Base-by-base conservation (phyloP, 768 basidiomycete genomes). In the Boletus rex-veris region DNA sequence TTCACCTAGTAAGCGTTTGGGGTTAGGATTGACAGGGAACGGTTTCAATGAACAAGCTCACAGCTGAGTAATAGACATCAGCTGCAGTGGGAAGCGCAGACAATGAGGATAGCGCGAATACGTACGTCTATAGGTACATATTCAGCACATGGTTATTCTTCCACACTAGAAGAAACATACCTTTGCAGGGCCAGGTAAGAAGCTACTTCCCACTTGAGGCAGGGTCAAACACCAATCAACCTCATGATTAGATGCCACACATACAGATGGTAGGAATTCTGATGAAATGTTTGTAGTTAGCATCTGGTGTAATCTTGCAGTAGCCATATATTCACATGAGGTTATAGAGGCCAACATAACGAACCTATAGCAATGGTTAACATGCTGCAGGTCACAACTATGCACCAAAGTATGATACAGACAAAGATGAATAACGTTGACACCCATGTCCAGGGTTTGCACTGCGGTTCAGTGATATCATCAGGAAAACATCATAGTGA, bases 361-460 rank as follows among this genome's bases (percentile, higher is more conserved):
- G 58, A 38, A 58, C 43, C 52, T 59, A 15, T 15, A 36, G 41
- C 14, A 26, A 44, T 14, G 18, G 10, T 39, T 11, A 50, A 43
- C 19, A 35, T 21, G 24, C 44, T 26, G 24, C 11, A 12, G 2
- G 4, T 28, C 7, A 11, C 8, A 21, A 39, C 37, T 31, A 28
- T n/a, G 28, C 28, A 28, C 33, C 33, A 12, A n/a, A 38, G 7
- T 7, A 10, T 3, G 18, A 18, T 45, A 55, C 57, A 9, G 4
- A 59, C 57, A 14, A 42, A 15, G 33, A 59, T 8, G 36, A 52
- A 60, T 10, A 59, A 16, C 3, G 45, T 50, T 3, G 59, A 60
- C 10, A 53, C 52, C 45, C 40, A 42, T 1, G 54, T 50, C 59
- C 59, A 61, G 2, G 45, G 58, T 15, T 39, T 52, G 9, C 3